A percentile compares a stretch with the other conserved stretches of the same genome.
phyloP scores from a whole-genome alignment of 169 alveolate genomes.

The Cryptosporidium sp. region DNA sequence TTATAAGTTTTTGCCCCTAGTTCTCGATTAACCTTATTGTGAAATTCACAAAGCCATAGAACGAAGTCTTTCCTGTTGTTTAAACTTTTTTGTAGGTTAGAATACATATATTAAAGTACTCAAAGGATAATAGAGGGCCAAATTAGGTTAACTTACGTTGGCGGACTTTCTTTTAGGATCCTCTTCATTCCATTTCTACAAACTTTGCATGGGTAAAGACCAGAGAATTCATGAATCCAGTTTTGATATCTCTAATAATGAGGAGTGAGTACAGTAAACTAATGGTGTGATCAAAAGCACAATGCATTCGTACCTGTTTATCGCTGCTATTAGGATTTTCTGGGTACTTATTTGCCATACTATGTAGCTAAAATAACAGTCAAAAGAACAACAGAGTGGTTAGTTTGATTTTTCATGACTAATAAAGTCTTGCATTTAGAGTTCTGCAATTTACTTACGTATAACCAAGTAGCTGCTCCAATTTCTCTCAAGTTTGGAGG shows the following conservation, averaged over 20 bases:
- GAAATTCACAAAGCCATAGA: conserved; percentile 65
- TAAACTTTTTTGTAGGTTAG: not conserved
- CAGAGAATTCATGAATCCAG: conserved; percentile 39
- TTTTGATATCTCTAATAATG: conserved; percentile 19
- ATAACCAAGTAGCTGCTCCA: conserved; percentile 71
- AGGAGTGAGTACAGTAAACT: not conserved
- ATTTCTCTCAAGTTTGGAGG: conserved; percentile 64
- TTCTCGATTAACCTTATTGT: conserved; percentile 31
- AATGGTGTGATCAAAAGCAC: too few relatives aligned
- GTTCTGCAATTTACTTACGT: conserved; percentile 15
- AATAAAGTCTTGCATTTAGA: not conserved
- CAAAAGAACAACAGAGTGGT: not conserved
- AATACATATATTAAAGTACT: not conserved
- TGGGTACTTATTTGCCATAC: conserved; percentile 69
- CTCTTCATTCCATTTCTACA: conserved; percentile 37
- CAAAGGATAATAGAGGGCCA: not conserved
- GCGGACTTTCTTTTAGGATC: conserved; percentile 10
- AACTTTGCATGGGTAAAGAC: conserved; percentile 56
- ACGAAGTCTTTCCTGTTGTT: conserved; percentile 40
- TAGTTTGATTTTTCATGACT: not conserved
- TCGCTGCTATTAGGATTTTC: conserved; percentile 13
- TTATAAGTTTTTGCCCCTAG: conserved; percentile 18
- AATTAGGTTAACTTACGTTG: conserved; percentile 26
- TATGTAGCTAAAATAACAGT: conserved; percentile 34
- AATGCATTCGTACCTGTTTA: conserved; percentile 16